phyloP scores from a whole-genome alignment of 2,329 filamentous ascomycete species.

The Plectosphaerella cucumerina region DNA sequence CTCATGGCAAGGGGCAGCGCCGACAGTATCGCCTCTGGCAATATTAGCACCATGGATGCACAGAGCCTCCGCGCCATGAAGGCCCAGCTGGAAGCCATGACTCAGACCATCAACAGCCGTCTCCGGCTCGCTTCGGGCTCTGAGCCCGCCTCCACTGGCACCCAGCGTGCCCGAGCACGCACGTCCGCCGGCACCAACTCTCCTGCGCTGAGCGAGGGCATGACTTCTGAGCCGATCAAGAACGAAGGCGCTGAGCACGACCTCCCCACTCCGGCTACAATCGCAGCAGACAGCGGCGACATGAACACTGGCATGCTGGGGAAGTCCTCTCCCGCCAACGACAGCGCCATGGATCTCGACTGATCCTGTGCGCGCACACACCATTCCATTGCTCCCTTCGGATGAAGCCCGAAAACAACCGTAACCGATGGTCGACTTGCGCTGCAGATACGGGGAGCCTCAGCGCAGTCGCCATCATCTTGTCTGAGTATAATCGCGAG shows the following conservation, averaged over 20 bases:
- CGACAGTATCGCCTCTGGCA: conserved; percentile 32
- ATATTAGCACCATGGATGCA: conserved; percentile 38
- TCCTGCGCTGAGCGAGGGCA: not conserved
- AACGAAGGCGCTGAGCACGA: conserved; percentile 11
- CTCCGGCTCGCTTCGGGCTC: conserved; percentile 20
- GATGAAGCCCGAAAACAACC: too few relatives aligned
- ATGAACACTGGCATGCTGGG: conserved; percentile 8
- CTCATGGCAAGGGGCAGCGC: conserved; percentile 46
- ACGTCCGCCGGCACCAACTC: not conserved
- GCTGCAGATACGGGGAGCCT: not conserved
- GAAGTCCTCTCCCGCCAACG: conserved; percentile 25
- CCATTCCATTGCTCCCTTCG: not conserved
- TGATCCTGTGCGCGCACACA: conserved; percentile 11
- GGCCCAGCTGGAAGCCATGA: conserved; percentile 40
- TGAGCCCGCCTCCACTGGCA: not conserved
- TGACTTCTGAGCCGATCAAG: conserved; percentile 5
- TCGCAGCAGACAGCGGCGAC: conserved; percentile 23
- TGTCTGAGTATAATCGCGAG: not conserved
- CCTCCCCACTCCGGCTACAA: conserved; percentile 12
- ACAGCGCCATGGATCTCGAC: conserved; percentile 35
- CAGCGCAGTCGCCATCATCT: not conserved
- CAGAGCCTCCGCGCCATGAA: conserved; percentile 44
- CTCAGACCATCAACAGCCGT: conserved; percentile 33
- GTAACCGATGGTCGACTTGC: too few relatives aligned
- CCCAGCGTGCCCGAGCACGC: not conserved